These are phyloP conservation scores for Piper longum DNA, from an alignment of 164 flowering plant genomes.

Conservation along the genomic window DNA sequence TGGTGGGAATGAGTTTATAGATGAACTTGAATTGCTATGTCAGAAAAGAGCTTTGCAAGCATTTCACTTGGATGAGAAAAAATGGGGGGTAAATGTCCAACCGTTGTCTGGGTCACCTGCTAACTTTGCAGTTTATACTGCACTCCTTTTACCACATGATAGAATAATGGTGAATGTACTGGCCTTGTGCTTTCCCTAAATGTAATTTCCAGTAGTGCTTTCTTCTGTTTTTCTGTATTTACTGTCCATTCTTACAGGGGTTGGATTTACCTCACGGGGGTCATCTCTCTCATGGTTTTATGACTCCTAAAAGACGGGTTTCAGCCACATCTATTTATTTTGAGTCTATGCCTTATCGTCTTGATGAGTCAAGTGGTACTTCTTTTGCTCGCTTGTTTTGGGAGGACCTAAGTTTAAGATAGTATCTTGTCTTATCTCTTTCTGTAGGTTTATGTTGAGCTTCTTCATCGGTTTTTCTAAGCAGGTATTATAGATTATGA, in stretches of 20 bases:
- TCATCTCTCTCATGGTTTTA: constrained; percentile 93
- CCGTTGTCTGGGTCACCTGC: constrained; percentile 98
- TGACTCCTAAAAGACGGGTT: constrained; percentile 85
- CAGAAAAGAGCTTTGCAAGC: constrained; percentile 81
- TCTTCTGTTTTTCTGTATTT: not conserved
- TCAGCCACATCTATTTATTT: constrained; percentile 88
- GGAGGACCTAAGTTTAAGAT: not conserved
- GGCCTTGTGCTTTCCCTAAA: not conserved
- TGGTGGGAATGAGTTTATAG: constrained; percentile 93
- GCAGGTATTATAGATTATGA: constrained; percentile 85
- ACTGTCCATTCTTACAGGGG: constrained; percentile 34
- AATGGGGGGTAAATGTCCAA: constrained; percentile 99
- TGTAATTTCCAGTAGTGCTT: not conserved
- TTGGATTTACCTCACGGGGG: constrained; percentile 95
- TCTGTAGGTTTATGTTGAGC: not conserved
- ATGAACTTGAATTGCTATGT: constrained; percentile 79
- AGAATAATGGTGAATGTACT: constrained; percentile 59
- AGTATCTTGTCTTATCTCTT: not conserved
- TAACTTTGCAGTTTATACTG: constrained; percentile 93
- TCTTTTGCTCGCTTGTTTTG: too few relatives aligned
- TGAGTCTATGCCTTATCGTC: constrained; percentile 91
- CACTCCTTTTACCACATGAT: constrained; percentile 81
- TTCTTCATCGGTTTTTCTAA: not conserved
- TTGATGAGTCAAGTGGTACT: constrained; percentile 76
- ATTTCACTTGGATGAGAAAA: constrained; percentile 52